Base-by-base conservation (phyloP, 805 yeast genomes). In the Jamesozyma spencerorum region DNA sequence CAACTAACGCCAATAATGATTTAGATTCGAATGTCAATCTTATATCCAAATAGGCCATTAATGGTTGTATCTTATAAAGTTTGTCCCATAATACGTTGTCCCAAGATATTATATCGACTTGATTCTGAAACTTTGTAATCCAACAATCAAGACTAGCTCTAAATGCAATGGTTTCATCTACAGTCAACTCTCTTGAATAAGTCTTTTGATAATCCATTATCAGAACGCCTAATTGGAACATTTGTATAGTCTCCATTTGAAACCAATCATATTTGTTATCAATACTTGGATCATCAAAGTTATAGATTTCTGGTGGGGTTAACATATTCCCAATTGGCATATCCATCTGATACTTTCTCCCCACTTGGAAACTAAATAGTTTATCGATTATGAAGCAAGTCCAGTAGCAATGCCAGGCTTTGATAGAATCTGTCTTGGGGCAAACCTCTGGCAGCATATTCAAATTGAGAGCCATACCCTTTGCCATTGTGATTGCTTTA, bases 361-460 rank as follows among this genome's bases (percentile, higher is more conserved):
- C 83, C 30, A 68, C 64, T 43, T 75, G 81, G 32, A 75, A 57
- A 4, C 74, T 74, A 44, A 74, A 54, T 13, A 75, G 44, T 44
- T 77, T 63, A 48, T 78, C 85, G 60, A 73, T 61, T 1, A 74
- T 66, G 48, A 69, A 78, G 5, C 71, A 72, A 17, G 69, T 46
- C 77, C 79, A 77, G 51, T 73, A 78, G 1, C 77, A 66, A 37
- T 81, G 61, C 47, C 63, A 63, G 1, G 74, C 69, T 49, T 77
- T 76, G 11, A 66, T 42, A 15, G 48, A 52, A 45, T 75, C 79
- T 51, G 46, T 65, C 36, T 34, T 54, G 31, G 45, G 22, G 31
- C 54, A 55, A 3, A 39, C 35, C 33, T 43, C 42, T 2, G 64
- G 65, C 14, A 55, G 48, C 27, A 50, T 34, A 32, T 62, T 60